Evolutionary conservation across 1,284 basidiomycete genomes (phyloP), one percentile per base, ranked within the genome.

Genomic region (Rugosomyces carneus): DNA sequence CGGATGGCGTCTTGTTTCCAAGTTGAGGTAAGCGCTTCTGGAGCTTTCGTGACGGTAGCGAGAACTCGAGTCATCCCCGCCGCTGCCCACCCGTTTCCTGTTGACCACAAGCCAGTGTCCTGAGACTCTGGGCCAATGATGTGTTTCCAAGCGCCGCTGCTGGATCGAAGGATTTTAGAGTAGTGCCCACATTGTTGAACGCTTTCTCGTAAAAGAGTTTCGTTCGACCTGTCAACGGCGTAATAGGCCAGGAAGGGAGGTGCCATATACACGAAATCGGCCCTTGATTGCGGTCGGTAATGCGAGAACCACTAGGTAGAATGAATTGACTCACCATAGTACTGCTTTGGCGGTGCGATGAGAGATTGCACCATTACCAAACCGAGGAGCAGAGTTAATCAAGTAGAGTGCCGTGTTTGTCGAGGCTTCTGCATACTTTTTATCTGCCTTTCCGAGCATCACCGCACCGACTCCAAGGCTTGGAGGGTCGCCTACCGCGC

Each of bases 181-280:
- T 19, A 35, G 32, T 20, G 57, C 1, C 60, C 50, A 53, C 72
- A 75, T 55, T 84, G 77, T 21, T 67, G 58, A 26, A 76, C 70
- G 0, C 69, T 66, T 23, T 69, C 60, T 21, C 61, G 59, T 4
- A 82, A 59, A 1, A 80, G 60, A 0, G 61, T 63, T 24, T 58
- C 49, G 53, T 77, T 69, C 15, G 59, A 45, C 1, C 66, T 68
- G 36, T 71, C 67, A 0, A 69, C 70, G 9, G 73, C 79, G 46
- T 76, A 70, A 51, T 75, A 78, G 0, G 78, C 78, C 2, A 81
- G 60, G 60, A 79, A 80, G 0, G 80, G 80, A 4, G 77, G 76
- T 3, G 73, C 78, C 80, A 83, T 82, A 58, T 74, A 81, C 0
- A 80, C 69, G 62, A 70, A 78, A 57, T 82, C 80, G 18, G 76